Percentiles rank a stretch among this genome's conserved stretches.
phyloP scores from a whole-genome alignment of 2,329 filamentous ascomycete genomes.

The Xylaria sp. region DNA sequence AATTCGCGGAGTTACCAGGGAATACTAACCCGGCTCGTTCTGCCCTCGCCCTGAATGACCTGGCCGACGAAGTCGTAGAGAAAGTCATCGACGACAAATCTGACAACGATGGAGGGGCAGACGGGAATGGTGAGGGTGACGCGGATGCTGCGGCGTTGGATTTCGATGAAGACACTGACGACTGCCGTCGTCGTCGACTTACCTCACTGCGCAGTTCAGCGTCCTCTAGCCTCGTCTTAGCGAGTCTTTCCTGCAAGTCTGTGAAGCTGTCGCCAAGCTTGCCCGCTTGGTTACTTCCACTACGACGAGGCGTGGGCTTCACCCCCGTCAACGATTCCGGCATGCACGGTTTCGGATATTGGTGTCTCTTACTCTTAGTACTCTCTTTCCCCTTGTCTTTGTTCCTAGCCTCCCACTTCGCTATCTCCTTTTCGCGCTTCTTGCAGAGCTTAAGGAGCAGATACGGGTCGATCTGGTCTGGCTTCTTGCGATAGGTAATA shows the following conservation, averaged over 20 bases:
- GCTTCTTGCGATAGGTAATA: conserved; percentile 3
- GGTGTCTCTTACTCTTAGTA: not conserved
- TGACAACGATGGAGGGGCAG: not conserved
- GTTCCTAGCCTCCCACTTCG: not conserved
- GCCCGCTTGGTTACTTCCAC: too few relatives aligned
- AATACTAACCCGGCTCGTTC: not conserved
- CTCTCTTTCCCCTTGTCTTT: not conserved
- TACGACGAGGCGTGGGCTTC: not conserved
- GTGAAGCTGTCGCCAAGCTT: not conserved
- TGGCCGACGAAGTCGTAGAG: not conserved
- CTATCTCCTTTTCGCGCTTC: not conserved
- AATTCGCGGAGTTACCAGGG: not conserved
- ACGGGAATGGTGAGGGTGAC: too few relatives aligned
- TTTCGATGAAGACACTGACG: too few relatives aligned
- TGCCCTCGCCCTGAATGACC: not conserved
- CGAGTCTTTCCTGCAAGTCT: not conserved
- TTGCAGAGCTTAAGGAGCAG: not conserved
- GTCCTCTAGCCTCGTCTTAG: not conserved
- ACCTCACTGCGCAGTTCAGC: not conserved
- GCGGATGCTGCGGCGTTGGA: too few relatives aligned
- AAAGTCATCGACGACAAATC: not conserved
- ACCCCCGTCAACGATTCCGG: not conserved
- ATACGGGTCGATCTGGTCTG: conserved; percentile 13
- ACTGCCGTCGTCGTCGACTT: not conserved
- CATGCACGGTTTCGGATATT: not conserved